phyloP scores from a whole-genome alignment of 2,329 filamentous ascomycete species.

The Colletotrichum paranaense region DNA sequence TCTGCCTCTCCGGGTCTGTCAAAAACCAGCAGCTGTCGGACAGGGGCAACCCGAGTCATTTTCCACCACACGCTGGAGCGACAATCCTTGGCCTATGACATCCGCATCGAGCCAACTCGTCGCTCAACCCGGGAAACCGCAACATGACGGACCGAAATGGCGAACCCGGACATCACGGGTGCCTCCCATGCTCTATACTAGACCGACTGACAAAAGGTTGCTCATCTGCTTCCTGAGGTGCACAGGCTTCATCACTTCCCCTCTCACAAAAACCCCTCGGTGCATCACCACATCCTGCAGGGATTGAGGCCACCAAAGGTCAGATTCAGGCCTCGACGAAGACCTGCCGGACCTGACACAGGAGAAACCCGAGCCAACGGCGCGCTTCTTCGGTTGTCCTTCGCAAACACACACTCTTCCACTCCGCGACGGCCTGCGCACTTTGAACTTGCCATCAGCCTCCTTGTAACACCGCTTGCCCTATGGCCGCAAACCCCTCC shows the following conservation, averaged over 20 bases:
- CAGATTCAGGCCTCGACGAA: not conserved
- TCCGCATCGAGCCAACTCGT: constrained; percentile 3
- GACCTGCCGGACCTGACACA: constrained; percentile 11
- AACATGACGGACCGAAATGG: constrained; percentile 6
- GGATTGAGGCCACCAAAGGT: not conserved
- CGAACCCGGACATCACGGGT: not conserved
- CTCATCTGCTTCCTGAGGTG: not conserved
- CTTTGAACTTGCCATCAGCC: not conserved
- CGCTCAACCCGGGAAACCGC: constrained; percentile 15
- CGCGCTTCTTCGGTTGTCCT: constrained; percentile 1
- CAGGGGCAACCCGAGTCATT: constrained; percentile 29
- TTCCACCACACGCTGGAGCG: constrained; percentile 12
- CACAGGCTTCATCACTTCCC: not conserved
- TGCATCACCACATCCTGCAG: not conserved
- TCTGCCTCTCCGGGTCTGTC: constrained; percentile 4
- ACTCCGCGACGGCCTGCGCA: not conserved
- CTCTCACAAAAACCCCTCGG: not conserved
- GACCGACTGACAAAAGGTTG: too few species aligned
- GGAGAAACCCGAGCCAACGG: constrained; percentile 25
- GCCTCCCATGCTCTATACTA: not conserved
- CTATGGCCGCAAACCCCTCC: constrained; percentile 18
- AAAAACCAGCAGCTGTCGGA: not conserved
- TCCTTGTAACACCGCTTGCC: constrained; percentile 9
- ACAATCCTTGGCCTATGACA: constrained; percentile 20
- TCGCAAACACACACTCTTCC: constrained; percentile 17